These are phyloP conservation scores for Chaetothyriales sp. DNA, from an alignment of 2,329 filamentous ascomycete species.

Conservation along the genomic window DNA sequence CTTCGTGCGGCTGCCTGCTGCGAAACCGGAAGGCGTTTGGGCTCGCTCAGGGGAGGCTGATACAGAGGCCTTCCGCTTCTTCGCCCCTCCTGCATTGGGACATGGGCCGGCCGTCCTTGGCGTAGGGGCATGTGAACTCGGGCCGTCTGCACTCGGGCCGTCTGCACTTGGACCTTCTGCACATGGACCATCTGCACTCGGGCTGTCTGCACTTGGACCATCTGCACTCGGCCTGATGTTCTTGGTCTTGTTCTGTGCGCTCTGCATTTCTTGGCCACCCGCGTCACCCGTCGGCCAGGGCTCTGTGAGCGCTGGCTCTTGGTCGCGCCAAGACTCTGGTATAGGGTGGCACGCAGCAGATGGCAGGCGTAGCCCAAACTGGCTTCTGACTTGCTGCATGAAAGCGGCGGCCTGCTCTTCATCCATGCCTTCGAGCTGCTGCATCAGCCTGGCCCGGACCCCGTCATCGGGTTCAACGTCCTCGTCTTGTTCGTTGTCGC, in stretches of 20 bases:
- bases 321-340: not conserved
- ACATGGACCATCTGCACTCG: too few relatives aligned
- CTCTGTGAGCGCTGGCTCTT: not conserved
- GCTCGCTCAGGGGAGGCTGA: constrained; percentile 3
- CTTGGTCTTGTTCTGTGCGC: not conserved
- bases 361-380: not conserved
- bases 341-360: too few relatives aligned
- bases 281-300: not conserved
- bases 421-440: constrained; percentile 1
- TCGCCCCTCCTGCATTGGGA: not conserved
- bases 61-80: constrained; percentile 13
- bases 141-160: too few relatives aligned
- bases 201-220: too few relatives aligned
- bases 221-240: too few relatives aligned
- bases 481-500: constrained; percentile 6
- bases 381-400: not conserved
- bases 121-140: not conserved
- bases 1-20: constrained; percentile 11
- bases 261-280: not conserved
- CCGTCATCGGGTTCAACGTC: constrained; percentile 3
- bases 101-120: not conserved
- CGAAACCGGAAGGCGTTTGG: constrained; percentile 3
- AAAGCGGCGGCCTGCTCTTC: not conserved
- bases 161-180: too few relatives aligned
- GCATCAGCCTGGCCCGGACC: not conserved